Conservation (phyloP, 257 asterid genomes). For the Ajuga chamaepitys region DNA sequence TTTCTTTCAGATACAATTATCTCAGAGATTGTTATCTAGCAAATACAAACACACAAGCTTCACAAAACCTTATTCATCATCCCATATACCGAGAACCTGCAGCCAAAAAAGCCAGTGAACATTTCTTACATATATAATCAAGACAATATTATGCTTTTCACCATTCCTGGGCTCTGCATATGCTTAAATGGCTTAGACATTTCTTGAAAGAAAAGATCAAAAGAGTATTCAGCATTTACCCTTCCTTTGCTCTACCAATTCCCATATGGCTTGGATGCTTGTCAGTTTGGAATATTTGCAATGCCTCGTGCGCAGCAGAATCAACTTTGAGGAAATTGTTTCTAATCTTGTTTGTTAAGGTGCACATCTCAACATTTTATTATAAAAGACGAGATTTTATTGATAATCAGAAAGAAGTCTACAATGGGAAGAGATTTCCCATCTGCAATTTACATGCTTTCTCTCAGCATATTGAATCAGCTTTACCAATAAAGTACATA, state of each 20-base stretch:
- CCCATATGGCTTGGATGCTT: conserved; percentile 99
- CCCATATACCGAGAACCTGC: conserved; percentile 95
- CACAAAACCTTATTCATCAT: conserved; percentile 93
- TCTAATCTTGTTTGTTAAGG: conserved; percentile 56
- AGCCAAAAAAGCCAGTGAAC: conserved; percentile 21
- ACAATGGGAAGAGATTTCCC: no score
- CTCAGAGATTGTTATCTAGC: conserved; percentile 14
- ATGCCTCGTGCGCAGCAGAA: conserved; percentile 84
- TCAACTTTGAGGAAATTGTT: conserved; percentile 90
- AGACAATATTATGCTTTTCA: background rate
- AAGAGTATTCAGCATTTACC: conserved; percentile 40
- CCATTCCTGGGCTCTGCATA: background rate
- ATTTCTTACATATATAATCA: conserved; percentile 17
- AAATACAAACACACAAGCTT: conserved; percentile 11
- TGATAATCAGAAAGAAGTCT: no score
- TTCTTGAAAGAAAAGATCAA: conserved; percentile 15
- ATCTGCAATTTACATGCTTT: no score
- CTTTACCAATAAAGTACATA: background rate
- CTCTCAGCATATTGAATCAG: conserved; percentile 14
- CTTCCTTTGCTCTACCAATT: conserved; percentile 98
- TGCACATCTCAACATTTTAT: conserved; percentile 15
- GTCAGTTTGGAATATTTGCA: conserved; percentile 93
- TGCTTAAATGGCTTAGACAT: background rate
- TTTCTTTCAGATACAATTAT: conserved; percentile 11
- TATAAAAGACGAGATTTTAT: no score